A percentile compares a stretch with the other conserved stretches of the same genome.
Conservation (phyloP, 2,329 filamentous ascomycete species). For the Pseudogymnoascus sp. region DNA sequence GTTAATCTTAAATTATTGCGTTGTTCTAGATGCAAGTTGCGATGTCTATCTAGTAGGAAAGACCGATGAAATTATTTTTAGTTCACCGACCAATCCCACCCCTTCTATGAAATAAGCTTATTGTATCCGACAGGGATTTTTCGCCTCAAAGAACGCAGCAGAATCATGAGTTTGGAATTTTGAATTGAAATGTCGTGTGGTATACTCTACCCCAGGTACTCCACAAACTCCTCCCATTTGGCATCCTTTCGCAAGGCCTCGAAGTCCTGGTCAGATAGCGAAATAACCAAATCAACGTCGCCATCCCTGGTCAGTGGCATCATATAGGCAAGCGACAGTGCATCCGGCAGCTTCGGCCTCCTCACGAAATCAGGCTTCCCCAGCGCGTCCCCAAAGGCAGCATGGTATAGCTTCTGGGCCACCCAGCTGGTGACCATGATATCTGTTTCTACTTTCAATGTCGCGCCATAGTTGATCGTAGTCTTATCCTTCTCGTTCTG, state of each 20-base stretch:
- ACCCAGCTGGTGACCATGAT: not conserved
- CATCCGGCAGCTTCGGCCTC: not conserved
- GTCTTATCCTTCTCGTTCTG: not conserved
- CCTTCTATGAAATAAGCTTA: not conserved
- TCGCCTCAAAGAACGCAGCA: not conserved
- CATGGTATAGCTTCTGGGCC: not conserved
- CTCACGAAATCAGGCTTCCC: constrained; percentile 1
- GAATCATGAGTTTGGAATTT: not conserved
- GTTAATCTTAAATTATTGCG: not conserved
- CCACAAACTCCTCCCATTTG: not conserved
- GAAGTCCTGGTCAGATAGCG: not conserved
- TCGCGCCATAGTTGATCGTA: not conserved
- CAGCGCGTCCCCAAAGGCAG: not conserved
- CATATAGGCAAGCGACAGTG: not conserved
- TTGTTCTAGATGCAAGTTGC: not conserved
- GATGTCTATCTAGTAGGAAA: not conserved
- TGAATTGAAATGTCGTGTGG: no score
- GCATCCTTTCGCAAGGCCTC: not conserved
- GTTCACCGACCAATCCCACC: not conserved
- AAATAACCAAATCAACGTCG: not conserved
- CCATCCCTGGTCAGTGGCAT: constrained; percentile 1
- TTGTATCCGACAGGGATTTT: not conserved
- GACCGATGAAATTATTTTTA: not conserved
- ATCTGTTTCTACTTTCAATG: not conserved
- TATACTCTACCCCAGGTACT: not conserved